Conservation (phyloP, 164 flowering plant genomes). For the Kalanchoe fedtschenkoi region DNA sequence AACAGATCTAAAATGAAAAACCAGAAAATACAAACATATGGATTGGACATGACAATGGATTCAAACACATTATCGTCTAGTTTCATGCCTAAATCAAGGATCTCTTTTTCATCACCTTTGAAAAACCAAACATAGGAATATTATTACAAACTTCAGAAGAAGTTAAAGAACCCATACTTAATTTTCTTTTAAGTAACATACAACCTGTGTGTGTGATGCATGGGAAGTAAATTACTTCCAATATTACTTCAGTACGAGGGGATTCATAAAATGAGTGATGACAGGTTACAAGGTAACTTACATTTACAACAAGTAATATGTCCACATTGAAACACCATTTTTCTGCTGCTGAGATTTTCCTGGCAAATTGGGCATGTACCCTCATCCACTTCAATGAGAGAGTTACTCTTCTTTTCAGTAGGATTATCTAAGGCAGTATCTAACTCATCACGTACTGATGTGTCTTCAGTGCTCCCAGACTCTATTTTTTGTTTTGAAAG, state of each 20-base stretch:
- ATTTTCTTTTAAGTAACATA: background rate
- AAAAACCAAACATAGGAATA: background rate
- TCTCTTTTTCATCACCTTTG: background rate
- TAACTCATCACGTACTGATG: slow-evolving; percentile 25
- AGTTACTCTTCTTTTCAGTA: slow-evolving; percentile 18
- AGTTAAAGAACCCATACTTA: background rate
- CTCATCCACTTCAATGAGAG: slow-evolving; percentile 22
- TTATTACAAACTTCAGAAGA: background rate
- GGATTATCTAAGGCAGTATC: slow-evolving; percentile 11
- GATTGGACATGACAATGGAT: background rate
- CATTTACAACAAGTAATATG: slow-evolving; percentile 91
- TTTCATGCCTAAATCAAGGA: background rate
- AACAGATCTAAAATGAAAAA: background rate
- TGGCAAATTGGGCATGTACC: slow-evolving; percentile 91
- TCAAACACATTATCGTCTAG: background rate
- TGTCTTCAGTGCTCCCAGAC: slow-evolving; percentile 17
- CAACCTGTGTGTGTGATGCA: background rate
- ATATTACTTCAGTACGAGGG: background rate
- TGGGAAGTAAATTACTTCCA: no score
- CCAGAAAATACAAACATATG: background rate
- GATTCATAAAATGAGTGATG: background rate
- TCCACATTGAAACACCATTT: slow-evolving; percentile 95
- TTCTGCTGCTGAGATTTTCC: slow-evolving; percentile 58
- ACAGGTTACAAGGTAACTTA: slow-evolving; percentile 34
- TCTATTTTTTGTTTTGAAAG: slow-evolving; percentile 38